These are phyloP conservation scores for Fomitopsis pinicola DNA, from an alignment of 1,284 basidiomycete genomes.

Conservation along the genomic window DNA sequence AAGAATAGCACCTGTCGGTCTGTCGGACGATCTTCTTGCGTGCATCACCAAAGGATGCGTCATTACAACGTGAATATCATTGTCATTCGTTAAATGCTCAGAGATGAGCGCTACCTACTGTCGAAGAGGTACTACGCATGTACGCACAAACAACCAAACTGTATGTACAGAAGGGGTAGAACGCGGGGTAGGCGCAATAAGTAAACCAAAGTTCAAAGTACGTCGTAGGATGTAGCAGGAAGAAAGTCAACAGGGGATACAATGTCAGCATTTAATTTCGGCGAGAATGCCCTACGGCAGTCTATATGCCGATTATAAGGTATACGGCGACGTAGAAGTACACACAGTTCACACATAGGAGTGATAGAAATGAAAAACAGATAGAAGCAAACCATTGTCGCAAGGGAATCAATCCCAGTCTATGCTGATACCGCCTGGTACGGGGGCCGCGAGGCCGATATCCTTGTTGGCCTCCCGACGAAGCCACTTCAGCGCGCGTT, in stretches of 20 bases:
- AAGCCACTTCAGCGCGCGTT: constrained; percentile 79
- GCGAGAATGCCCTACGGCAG: constrained; percentile 24
- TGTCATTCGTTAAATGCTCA: not conserved
- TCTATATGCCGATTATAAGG: constrained; percentile 11
- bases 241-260: not conserved
- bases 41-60: too few species aligned
- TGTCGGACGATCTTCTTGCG: too few species aligned
- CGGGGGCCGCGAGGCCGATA: constrained; percentile 57
- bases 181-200: constrained; percentile 1
- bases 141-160: not conserved
- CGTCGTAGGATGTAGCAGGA: not conserved
- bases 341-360: constrained; percentile 4
- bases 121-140: not conserved
- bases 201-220: constrained; percentile 5
- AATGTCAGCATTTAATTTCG: not conserved
- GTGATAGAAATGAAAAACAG: not conserved
- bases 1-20: too few species aligned
- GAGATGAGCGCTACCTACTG: not conserved
- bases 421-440: constrained; percentile 63
- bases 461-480: constrained; percentile 69
- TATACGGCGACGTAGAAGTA: constrained; percentile 12
- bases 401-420: constrained; percentile 59
- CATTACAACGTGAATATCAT: not conserved
- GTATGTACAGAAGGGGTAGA: not conserved
- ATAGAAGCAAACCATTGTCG: not conserved